Evolutionary conservation across 495 filamentous ascomycete species (phyloP), one percentile per base, ranked within the genome.

Genomic region (Articulospora tetracladia): DNA sequence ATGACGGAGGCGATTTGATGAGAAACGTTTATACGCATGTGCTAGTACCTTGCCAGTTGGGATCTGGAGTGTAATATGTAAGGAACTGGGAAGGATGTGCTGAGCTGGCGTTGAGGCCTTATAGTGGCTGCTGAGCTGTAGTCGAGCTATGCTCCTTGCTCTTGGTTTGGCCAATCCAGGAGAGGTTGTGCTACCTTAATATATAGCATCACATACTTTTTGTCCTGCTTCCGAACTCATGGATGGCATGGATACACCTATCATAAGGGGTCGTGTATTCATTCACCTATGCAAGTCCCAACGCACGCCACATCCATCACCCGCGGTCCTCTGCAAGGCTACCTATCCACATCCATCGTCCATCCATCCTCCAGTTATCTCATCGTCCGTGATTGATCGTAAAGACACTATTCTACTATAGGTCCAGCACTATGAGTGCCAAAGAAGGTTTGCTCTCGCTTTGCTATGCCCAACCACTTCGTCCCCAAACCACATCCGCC

Each of bases 11-110:
- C 3, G 39, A 8, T 8, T 12, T 44, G 39, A 44, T n/a, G 39
- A 44, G 8, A 44, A 44, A 44, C 15, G 39, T 15, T 7, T 12
- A 44, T 44, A 44, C 17, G 39, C 39, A 7, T 44, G 39, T 15
- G 4, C 15, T 7, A 44, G n/a, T 44, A 34, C 30, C 30, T 34
- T 34, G 20, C 11, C 39, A 54, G 49, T 17, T 34, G 28, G 24
- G 10, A 17, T 32, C 8, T 58, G 44, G 44, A 48, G 22, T 57
- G 30, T 58, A 55, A 19, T 23, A 48, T 55, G 55, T 41, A 46
- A 3, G 44, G 68, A 67, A 17, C 66, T 32, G 68, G 66, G 2
- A 60, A 56, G 17, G 65, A 64, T 61, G 34, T 73, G 54, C 68
- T 55, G 32, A 67, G 60, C 26, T 62, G 24, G 68, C 66, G 58